Percentiles rank a stretch among this genome's conserved stretches.
Conservation (phyloP, 805 yeast genomes). For the Ogataea nakhonphanomensis region DNA sequence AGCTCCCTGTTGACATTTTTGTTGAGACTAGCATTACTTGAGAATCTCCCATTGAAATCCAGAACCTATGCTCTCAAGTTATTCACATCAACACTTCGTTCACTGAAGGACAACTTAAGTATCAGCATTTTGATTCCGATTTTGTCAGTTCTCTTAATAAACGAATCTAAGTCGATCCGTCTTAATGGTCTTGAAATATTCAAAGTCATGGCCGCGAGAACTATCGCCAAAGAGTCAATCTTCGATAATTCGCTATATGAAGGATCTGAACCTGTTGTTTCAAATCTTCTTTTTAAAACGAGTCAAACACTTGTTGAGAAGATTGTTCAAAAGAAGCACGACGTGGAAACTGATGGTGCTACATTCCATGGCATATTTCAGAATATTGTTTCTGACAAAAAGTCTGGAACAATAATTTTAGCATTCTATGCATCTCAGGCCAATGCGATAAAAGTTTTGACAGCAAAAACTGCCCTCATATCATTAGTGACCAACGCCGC, state of each 20-base stretch:
- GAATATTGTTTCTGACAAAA: constrained; percentile 44
- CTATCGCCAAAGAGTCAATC: constrained; percentile 39
- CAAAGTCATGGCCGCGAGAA: constrained; percentile 36
- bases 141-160: constrained; percentile 51
- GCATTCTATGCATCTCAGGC: constrained; percentile 74
- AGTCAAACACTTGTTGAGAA: constrained; percentile 42
- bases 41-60: constrained; percentile 55
- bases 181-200: constrained; percentile 38
- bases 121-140: constrained; percentile 58
- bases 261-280: constrained; percentile 39
- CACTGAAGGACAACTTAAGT: constrained; percentile 32
- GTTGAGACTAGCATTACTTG: constrained; percentile 52
- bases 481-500: constrained; percentile 41
- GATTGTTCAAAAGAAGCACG: constrained; percentile 37
- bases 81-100: constrained; percentile 36
- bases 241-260: constrained; percentile 61
- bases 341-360: constrained; percentile 47
- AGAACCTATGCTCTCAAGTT: constrained; percentile 48
- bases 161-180: constrained; percentile 50
- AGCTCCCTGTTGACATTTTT: constrained; percentile 51
- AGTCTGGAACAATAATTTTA: constrained; percentile 51
- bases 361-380: constrained; percentile 40
- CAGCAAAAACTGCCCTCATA: constrained; percentile 51
- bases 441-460: constrained; percentile 45
- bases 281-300: constrained; percentile 65